These are phyloP conservation scores for Neopestalotiopsis sp. DNA, from an alignment of 2,329 filamentous ascomycete genomes.

Conservation along the genomic window DNA sequence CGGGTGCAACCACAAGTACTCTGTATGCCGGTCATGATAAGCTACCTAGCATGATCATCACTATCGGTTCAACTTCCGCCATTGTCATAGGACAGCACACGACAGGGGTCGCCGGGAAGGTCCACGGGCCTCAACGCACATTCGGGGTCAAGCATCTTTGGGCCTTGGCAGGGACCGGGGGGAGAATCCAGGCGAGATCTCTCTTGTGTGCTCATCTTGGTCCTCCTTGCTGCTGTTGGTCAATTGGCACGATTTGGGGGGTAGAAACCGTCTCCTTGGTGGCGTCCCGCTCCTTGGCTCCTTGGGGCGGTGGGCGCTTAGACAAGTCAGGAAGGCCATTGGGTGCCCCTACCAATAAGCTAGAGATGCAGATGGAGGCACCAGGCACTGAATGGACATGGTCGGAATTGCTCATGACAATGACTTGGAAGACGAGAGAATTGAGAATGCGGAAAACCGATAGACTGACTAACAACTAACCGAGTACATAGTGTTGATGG, in stretches of 20 bases:
- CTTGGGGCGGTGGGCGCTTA: not conserved
- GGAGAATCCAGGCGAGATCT: not conserved
- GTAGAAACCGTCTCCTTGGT: conserved; percentile 2
- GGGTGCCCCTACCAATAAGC: not conserved
- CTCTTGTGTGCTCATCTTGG: not conserved
- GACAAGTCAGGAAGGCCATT: conserved; percentile 14
- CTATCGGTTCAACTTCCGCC: conserved; percentile 27
- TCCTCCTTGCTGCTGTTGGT: not conserved
- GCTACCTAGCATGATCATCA: conserved; percentile 20
- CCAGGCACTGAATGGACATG: not conserved
- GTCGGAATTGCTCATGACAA: not conserved
- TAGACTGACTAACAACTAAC: not conserved
- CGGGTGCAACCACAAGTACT: conserved; percentile 18
- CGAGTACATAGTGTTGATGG: not conserved
- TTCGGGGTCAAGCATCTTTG: not conserved
- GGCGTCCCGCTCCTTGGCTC: not conserved
- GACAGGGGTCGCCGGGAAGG: conserved; percentile 18
- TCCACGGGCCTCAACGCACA: conserved; percentile 6
- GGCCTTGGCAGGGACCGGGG: conserved; percentile 14
- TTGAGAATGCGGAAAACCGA: not conserved
- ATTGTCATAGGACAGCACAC: conserved; percentile 24
- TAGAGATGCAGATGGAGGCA: not conserved
- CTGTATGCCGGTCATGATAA: conserved; percentile 23
- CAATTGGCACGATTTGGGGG: not conserved
- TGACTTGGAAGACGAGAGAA: not conserved